Conservation (phyloP, 306 rosid genomes). For the Quercus mongolica region DNA sequence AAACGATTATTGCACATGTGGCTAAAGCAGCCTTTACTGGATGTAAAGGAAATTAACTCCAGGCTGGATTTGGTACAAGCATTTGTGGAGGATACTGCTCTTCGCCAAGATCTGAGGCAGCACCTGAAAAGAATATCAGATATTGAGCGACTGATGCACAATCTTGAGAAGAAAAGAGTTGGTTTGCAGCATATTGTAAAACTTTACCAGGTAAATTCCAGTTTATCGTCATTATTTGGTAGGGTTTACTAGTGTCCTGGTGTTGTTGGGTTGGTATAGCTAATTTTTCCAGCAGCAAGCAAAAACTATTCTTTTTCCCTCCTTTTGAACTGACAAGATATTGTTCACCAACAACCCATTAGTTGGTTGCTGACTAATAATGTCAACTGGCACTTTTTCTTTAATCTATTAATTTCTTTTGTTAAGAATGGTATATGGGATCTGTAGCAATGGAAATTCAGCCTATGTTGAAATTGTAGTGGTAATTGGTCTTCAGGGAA, state of each 20-base stretch:
- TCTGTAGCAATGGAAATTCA: neutral
- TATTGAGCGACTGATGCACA: constrained; percentile 75
- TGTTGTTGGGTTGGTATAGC: constrained; percentile 14
- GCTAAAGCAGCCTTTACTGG: constrained; percentile 92
- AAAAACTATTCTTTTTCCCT: neutral
- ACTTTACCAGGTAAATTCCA: constrained; percentile 76
- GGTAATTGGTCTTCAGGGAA: neutral
- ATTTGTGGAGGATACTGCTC: constrained; percentile 84
- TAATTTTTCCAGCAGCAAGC: constrained; percentile 10
- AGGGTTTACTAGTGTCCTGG: neutral
- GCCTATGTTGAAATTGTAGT: neutral
- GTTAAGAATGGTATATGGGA: neutral
- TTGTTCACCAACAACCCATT: neutral
- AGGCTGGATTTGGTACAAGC: constrained; percentile 91
- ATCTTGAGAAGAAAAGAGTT: constrained; percentile 76
- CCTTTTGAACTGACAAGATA: neutral
- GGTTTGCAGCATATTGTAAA: constrained; percentile 89
- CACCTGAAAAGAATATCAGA: constrained; percentile 92
- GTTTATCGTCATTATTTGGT: constrained; percentile 6
- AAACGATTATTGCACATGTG: constrained; percentile 86
- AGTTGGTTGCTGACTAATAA: neutral
- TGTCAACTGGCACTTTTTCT: neutral
- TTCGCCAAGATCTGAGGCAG: constrained; percentile 81
- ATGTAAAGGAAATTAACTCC: constrained; percentile 67
- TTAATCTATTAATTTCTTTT: neutral